A percentile compares a stretch with the other conserved stretches of the same genome.
Conservation (phyloP, 2,329 filamentous ascomycete species). For the Talaromyces atroroseus region DNA sequence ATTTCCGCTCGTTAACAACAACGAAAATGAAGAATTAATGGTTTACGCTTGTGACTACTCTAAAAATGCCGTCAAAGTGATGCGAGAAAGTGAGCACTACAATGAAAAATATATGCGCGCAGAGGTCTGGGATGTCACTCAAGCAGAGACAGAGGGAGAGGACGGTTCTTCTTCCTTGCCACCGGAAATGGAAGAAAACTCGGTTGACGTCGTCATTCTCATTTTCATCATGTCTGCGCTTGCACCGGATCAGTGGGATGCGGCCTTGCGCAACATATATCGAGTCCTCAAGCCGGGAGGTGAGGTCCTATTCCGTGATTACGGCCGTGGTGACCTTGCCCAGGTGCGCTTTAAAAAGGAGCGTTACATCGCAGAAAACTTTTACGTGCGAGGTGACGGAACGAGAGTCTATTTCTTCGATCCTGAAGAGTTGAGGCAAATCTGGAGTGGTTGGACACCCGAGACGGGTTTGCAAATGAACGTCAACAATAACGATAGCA, state of each 20-base stretch:
- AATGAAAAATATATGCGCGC: slow-evolving; percentile 67
- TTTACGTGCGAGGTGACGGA: slow-evolving; percentile 92
- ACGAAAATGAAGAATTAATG: slow-evolving; percentile 73
- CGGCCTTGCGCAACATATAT: slow-evolving; percentile 75
- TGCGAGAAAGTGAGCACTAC: slow-evolving; percentile 74
- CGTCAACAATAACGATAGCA: background rate
- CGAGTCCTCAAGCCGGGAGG: slow-evolving; percentile 84
- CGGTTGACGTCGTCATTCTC: slow-evolving; percentile 85
- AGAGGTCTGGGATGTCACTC: slow-evolving; percentile 89
- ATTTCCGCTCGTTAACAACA: slow-evolving; percentile 80
- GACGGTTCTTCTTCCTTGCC: slow-evolving; percentile 51
- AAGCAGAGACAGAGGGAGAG: slow-evolving; percentile 36
- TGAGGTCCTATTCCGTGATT: slow-evolving; percentile 92
- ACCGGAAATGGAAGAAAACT: slow-evolving; percentile 68
- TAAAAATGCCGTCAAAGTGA: slow-evolving; percentile 89
- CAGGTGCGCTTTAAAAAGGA: slow-evolving; percentile 97
- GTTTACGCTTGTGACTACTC: slow-evolving; percentile 96
- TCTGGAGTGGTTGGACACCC: slow-evolving; percentile 61
- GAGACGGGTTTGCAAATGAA: slow-evolving; percentile 27
- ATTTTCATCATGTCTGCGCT: slow-evolving; percentile 97
- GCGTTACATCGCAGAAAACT: slow-evolving; percentile 90
- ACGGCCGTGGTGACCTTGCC: slow-evolving; percentile 88
- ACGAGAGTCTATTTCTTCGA: slow-evolving; percentile 98
- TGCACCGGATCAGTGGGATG: slow-evolving; percentile 75
- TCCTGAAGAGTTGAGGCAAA: slow-evolving; percentile 68